Conservation (phyloP, 192 early-diverging fungal genomes). For the Gryganskiella cystojenkinii region DNA sequence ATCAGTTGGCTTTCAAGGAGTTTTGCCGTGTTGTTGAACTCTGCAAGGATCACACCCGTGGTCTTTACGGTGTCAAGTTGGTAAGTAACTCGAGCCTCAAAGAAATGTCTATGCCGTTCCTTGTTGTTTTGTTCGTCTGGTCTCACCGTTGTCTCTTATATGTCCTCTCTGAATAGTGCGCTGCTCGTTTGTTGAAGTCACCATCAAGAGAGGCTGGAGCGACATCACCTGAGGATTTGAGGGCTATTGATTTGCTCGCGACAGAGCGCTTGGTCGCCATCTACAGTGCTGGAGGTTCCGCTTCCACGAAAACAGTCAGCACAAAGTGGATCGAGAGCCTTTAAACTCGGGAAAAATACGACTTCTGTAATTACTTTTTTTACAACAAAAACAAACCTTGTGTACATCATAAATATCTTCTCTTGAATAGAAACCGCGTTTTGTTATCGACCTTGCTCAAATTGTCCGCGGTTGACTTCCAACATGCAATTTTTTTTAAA, state of each 20-base stretch:
- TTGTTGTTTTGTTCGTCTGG: neutral
- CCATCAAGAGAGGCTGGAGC: conserved; percentile 41
- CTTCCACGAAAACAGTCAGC: conserved; percentile 23
- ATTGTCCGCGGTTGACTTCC: too few species aligned
- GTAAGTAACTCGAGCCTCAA: conserved; percentile 39
- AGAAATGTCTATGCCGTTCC: neutral
- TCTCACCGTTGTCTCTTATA: neutral
- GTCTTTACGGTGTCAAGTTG: conserved; percentile 88
- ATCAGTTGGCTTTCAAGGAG: conserved; percentile 83
- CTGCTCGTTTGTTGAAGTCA: conserved; percentile 37
- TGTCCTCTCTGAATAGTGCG: conserved; percentile 16
- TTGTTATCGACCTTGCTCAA: too few species aligned
- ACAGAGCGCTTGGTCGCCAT: conserved; percentile 44
- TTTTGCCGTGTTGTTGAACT: conserved; percentile 91
- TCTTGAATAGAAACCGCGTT: too few species aligned
- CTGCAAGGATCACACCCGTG: conserved; percentile 85
- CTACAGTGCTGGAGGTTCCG: conserved; percentile 24
- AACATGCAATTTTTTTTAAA: too few species aligned
- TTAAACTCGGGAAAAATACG: too few species aligned
- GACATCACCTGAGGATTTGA: conserved; percentile 40
- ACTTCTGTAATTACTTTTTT: too few species aligned
- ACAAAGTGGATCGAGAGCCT: conserved; percentile 46
- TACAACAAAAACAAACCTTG: too few species aligned
- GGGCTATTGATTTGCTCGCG: conserved; percentile 44
- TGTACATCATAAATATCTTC: too few species aligned